Evolutionary conservation across 148 eudicot species (phyloP).

Genomic region (Silene conica): DNA sequence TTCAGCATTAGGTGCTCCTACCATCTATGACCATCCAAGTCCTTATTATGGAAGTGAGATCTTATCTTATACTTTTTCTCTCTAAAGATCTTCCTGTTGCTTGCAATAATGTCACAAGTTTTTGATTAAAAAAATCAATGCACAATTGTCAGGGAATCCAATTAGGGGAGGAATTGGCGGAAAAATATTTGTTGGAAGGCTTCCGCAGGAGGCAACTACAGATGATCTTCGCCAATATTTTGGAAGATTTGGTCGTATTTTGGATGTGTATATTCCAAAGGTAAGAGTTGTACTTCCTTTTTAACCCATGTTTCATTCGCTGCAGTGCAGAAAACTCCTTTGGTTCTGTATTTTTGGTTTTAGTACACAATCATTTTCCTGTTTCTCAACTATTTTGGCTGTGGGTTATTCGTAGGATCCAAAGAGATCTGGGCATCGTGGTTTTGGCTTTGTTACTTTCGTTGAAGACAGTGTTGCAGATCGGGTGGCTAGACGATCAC

Average conservation of each 20-base stretch:
- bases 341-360: not conserved
- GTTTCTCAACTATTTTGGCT: not conserved
- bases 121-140: not conserved
- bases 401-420: constrained; percentile 64
- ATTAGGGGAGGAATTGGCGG: constrained; percentile 67
- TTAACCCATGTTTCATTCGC: no score
- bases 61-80: not conserved
- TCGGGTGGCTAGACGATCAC: constrained; percentile 85
- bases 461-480: constrained; percentile 96
- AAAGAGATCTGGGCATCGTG: constrained; percentile 93
- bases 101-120: not conserved
- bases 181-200: constrained; percentile 95
- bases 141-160: constrained; percentile 43
- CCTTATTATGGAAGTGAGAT: constrained; percentile 80
- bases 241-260: constrained; percentile 89
- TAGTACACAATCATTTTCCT: not conserved
- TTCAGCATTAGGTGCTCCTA: constrained; percentile 93
- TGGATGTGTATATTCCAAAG: constrained; percentile 93
- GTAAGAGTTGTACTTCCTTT: constrained; percentile 28
- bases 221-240: constrained; percentile 91
- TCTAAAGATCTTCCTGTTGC: not conserved
- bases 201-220: constrained; percentile 84
- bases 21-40: constrained; percentile 81
- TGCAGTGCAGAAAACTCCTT: not conserved
- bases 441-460: constrained; percentile 98